Percentiles rank a stretch among this genome's conserved stretches.
Conservation (phyloP, 192 early-diverging fungal species). For the Paraglomus brasilianum region DNA sequence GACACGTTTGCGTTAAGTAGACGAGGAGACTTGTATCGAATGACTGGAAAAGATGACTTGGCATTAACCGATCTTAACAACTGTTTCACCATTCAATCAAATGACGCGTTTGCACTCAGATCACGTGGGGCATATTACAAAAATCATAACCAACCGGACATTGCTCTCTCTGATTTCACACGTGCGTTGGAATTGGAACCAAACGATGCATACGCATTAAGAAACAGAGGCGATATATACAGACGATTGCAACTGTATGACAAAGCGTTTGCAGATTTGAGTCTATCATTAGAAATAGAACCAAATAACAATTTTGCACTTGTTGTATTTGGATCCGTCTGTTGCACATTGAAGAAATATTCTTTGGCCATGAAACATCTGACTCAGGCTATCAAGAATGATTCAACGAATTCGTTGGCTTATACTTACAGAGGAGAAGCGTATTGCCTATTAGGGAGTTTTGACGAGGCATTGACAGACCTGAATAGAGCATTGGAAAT, state of each 20-base stretch:
- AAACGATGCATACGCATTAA: not conserved
- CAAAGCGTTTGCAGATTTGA: constrained; percentile 17
- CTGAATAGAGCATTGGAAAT: not conserved
- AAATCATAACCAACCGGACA: not conserved
- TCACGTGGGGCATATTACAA: constrained; percentile 7
- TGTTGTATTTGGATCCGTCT: not conserved
- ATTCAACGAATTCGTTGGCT: not conserved
- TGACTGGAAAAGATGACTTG: not conserved
- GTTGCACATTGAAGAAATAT: not conserved
- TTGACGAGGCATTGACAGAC: constrained; percentile 1
- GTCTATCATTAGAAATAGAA: not conserved
- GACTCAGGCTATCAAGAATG: not conserved
- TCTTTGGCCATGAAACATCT: not conserved
- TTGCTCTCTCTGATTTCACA: constrained; percentile 2
- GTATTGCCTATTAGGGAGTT: not conserved
- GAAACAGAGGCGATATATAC: not conserved
- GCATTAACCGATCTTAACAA: not conserved
- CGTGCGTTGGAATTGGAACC: not conserved
- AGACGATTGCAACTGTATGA: not conserved
- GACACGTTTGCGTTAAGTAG: constrained; percentile 4
- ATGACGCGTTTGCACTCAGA: constrained; percentile 7
- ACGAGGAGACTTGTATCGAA: constrained; percentile 7
- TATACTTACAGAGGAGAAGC: not conserved
- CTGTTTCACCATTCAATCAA: not conserved
- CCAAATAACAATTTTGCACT: not conserved